Conservation (phyloP, 306 rosid species). For the Citrullus amarus region DNA sequence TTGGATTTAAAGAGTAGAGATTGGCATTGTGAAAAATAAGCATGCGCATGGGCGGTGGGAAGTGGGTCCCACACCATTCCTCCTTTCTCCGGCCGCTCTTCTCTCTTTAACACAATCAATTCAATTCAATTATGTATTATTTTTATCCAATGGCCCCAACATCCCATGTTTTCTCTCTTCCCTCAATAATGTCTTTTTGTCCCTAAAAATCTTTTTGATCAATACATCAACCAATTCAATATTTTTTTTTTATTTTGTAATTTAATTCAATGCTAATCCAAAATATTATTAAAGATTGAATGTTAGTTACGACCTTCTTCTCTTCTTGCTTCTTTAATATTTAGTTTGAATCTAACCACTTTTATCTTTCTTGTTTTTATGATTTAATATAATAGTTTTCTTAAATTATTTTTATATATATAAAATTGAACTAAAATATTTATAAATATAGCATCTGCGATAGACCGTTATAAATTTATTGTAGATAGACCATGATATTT, state of each 20-base stretch:
- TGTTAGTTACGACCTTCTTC: background rate
- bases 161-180: slow-evolving; percentile 19
- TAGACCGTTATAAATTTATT: too few relatives aligned
- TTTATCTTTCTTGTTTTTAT: too few relatives aligned
- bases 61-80: slow-evolving; percentile 35
- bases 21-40: background rate
- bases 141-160: slow-evolving; percentile 18
- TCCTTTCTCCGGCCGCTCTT: background rate
- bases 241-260: background rate
- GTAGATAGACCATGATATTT: too few relatives aligned
- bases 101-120: background rate
- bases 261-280: background rate
- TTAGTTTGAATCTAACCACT: background rate
- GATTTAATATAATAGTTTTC: background rate
- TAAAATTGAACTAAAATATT: too few relatives aligned
- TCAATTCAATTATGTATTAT: background rate
- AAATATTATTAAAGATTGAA: background rate
- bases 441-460: too few relatives aligned
- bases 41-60: slow-evolving; percentile 75
- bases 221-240: background rate
- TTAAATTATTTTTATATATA: too few relatives aligned
- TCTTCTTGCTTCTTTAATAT: too few relatives aligned
- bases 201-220: background rate
- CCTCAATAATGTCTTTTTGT: slow-evolving; percentile 1
- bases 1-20: too few relatives aligned